Evolutionary conservation across 1,284 basidiomycete genomes (phyloP).

Genomic region (Papiliotrema terrestris): DNA sequence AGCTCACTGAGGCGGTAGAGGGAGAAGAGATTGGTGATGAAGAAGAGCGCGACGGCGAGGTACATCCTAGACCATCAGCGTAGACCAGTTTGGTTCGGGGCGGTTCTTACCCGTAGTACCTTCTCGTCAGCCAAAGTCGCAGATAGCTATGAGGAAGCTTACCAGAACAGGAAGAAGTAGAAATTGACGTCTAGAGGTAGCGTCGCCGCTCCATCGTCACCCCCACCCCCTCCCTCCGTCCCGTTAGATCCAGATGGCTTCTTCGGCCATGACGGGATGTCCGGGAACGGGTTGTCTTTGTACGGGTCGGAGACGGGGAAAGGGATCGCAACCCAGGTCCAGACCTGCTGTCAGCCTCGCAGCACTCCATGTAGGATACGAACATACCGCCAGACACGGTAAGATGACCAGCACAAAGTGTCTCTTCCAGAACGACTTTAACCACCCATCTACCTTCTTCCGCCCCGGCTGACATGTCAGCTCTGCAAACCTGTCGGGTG

Average conservation of each 20-base stretch:
- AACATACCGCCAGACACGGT: conserved; percentile 52
- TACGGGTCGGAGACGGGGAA: conserved; percentile 55
- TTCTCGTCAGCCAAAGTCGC: conserved; percentile 4
- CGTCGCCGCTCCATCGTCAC: conserved; percentile 7
- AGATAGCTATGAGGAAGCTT: conserved; percentile 3
- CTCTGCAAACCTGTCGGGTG: background rate
- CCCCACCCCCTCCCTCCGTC: conserved; percentile 3
- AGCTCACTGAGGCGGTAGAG: conserved; percentile 50
- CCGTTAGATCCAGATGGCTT: conserved; percentile 12
- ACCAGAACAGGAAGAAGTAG: conserved; percentile 53
- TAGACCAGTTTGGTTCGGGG: background rate
- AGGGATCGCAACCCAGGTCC: conserved; percentile 56
- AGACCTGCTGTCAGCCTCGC: conserved; percentile 35
- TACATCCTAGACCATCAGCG: conserved; percentile 40
- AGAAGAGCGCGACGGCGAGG: conserved; percentile 53
- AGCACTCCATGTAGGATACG: background rate
- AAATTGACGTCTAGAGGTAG: conserved; percentile 52
- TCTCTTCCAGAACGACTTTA: conserved; percentile 53
- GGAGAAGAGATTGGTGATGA: conserved; percentile 58
- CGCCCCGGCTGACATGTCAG: conserved; percentile 41
- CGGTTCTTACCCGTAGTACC: conserved; percentile 41
- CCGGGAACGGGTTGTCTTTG: conserved; percentile 43
- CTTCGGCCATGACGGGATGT: conserved; percentile 43
- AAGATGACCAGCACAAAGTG: conserved; percentile 52
- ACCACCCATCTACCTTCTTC: conserved; percentile 51